These are phyloP conservation scores for Schwanniomyces etchellsii DNA, from an alignment of 1,139 yeast species.

Conservation along the genomic window DNA sequence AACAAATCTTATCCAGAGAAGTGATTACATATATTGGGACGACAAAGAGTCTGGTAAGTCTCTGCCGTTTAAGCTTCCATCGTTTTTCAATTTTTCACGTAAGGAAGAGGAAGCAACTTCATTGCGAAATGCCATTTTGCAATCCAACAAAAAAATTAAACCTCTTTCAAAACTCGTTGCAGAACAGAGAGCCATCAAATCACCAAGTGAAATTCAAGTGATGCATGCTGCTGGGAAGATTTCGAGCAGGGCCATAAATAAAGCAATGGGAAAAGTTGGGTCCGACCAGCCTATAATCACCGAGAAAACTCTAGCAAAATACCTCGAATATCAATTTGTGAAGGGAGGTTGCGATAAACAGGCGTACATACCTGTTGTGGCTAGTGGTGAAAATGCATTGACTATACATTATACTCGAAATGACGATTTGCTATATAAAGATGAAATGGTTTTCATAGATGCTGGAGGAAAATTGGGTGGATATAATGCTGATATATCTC, in stretches of 20 bases:
- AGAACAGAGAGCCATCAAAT: slow-evolving; percentile 61
- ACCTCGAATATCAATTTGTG: slow-evolving; percentile 74
- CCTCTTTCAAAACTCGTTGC: slow-evolving; percentile 49
- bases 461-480: slow-evolving; percentile 96
- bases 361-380: slow-evolving; percentile 95
- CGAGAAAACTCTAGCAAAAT: slow-evolving; percentile 79
- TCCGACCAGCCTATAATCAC: slow-evolving; percentile 43
- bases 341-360: slow-evolving; percentile 84
- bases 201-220: slow-evolving; percentile 66
- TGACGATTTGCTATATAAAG: slow-evolving; percentile 67
- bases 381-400: slow-evolving; percentile 82
- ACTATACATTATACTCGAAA: slow-evolving; percentile 89
- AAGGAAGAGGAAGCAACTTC: slow-evolving; percentile 7
- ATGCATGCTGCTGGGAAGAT: slow-evolving; percentile 81
- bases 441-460: slow-evolving; percentile 86
- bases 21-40: slow-evolving; percentile 45
- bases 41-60: slow-evolving; percentile 18
- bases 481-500: slow-evolving; percentile 90
- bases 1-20: slow-evolving; percentile 38
- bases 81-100: slow-evolving; percentile 10
- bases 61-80: slow-evolving; percentile 6
- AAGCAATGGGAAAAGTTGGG: slow-evolving; percentile 63
- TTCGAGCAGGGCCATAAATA: slow-evolving; percentile 77
- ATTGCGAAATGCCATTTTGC: slow-evolving; percentile 16
- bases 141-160: slow-evolving; percentile 29